Evolutionary conservation across 179 eudicot genomes (phyloP), one percentile per base, ranked within the genome.

Genomic region (Beta corolliflora): DNA sequence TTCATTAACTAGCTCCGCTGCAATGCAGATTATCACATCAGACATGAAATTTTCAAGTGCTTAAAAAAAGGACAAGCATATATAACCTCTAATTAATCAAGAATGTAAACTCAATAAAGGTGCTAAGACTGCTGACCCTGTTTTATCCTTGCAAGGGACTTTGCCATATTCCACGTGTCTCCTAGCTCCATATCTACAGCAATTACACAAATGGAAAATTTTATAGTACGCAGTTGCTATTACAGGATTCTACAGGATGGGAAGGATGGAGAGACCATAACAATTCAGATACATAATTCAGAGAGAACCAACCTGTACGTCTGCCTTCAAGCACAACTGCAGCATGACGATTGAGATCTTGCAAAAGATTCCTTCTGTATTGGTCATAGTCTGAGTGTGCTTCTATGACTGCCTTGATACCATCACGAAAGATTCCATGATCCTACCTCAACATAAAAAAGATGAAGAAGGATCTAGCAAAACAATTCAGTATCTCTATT

Each of bases 291-390:
- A 5, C 48, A 50, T 21, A 36, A 77, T 46, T 77, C 29, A 25
- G 29, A 25, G 29, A 25, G 29, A 25, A 1, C 89, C 83, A 74
- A 92, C 97, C 95, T 73, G 90, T 77, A 58, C 89, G 70, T 88
- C 93, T 88, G 77, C 95, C 97, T 81, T 92, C 93, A 73, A 91
- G 95, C 79, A 93, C 94, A 82, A 92, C 97, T 19, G 93, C 95
- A 75, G 93, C 91, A 81, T 93, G 97, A 72, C 94, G 89, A 77
- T 93, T 93, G 76, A 93, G 90, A 73, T 88, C 87, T 83, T 90
- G 97, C 54, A 87, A 83, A 55, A 93, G 87, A 68, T 91, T 87
- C 84, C 93, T 86, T 72, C 80, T 87, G 81, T 80, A 93, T 76
- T 89, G 90, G 73, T 90, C 93, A 78, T 93, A 90, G 50, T 77